phyloP scores from a whole-genome alignment of 2,329 filamentous ascomycete species.

The Lithohypha guttulata region DNA sequence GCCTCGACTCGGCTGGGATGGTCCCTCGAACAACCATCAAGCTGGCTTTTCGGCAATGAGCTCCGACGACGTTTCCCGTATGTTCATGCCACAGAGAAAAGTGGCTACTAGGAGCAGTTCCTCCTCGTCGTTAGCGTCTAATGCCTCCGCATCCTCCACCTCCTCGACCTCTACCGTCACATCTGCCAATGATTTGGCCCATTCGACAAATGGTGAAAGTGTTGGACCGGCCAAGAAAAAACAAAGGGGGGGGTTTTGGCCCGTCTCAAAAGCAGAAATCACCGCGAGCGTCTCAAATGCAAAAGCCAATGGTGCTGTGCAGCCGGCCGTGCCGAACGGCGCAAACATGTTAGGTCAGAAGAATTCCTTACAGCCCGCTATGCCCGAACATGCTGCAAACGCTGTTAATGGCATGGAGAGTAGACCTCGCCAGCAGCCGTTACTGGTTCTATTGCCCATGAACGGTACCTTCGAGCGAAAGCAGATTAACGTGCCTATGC shows the following conservation, averaged over 20 bases:
- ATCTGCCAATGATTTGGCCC: constrained; percentile 24
- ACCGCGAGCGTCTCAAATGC: constrained; percentile 52
- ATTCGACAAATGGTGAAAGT: constrained; percentile 30
- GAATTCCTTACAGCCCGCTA: constrained; percentile 32
- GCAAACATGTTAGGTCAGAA: constrained; percentile 16
- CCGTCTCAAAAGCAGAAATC: constrained; percentile 54
- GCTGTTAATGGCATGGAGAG: constrained; percentile 46
- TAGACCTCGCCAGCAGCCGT: constrained; percentile 37
- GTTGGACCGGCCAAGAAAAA: constrained; percentile 38
- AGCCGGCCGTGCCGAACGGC: constrained; percentile 16
- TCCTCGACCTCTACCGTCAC: constrained; percentile 21
- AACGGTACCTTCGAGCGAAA: constrained; percentile 97
- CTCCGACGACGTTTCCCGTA: constrained; percentile 72
- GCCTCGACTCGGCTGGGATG: constrained; percentile 51
- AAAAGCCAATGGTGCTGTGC: constrained; percentile 51
- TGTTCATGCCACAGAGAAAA: constrained; percentile 77
- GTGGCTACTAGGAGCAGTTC: constrained; percentile 78
- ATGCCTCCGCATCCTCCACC: constrained; percentile 47
- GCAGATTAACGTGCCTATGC: constrained; percentile 85
- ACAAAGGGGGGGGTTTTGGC: constrained; percentile 47
- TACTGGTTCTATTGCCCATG: constrained; percentile 76
- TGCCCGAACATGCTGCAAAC: constrained; percentile 58
- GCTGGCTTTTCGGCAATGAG: constrained; percentile 61
- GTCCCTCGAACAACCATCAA: constrained; percentile 43
- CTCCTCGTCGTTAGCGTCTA: constrained; percentile 65